phyloP scores from a whole-genome alignment of 495 filamentous ascomycete genomes.

The Penicillium canariense region DNA sequence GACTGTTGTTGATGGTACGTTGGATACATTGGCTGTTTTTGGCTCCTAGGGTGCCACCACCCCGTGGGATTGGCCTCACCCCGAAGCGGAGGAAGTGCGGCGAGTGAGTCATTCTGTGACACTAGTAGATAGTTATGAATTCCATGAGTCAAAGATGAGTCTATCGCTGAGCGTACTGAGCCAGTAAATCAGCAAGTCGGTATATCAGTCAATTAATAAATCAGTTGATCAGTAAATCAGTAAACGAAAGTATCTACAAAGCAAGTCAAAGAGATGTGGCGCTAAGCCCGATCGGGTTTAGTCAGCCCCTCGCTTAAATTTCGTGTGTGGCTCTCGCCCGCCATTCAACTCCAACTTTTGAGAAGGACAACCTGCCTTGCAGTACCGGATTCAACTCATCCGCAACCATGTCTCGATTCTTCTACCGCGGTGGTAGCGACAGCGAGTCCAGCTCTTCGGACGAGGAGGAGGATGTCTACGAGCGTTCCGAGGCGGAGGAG shows the following conservation, averaged over 20 bases:
- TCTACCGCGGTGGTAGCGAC: constrained; percentile 88
- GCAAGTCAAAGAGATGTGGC: constrained; percentile 6
- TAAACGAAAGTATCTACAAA: no score
- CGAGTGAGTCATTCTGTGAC: not conserved
- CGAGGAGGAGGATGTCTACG: constrained; percentile 90
- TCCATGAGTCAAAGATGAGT: not conserved
- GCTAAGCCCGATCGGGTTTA: constrained; percentile 38
- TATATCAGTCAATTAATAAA: no score
- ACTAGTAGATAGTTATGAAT: not conserved
- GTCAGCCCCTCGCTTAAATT: constrained; percentile 52
- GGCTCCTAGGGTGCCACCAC: not conserved
- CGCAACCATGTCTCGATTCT: constrained; percentile 79
- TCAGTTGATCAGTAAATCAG: no score
- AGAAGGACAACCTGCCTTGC: constrained; percentile 30
- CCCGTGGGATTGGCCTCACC: not conserved
- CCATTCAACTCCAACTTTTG: constrained; percentile 35
- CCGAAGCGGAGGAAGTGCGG: not conserved
- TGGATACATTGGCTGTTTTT: not conserved
- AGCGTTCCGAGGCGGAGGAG: constrained; percentile 63
- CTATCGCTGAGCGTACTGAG: not conserved
- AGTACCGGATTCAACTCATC: constrained; percentile 25
- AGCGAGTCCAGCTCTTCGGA: constrained; percentile 70
- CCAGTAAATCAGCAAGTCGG: no score
- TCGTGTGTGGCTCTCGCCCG: constrained; percentile 49
- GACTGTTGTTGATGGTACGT: not conserved